Percentiles rank a stretch among this genome's conserved stretches.
phyloP scores from a whole-genome alignment of 2,329 filamentous ascomycete genomes.

The Nectriaceae sp. region DNA sequence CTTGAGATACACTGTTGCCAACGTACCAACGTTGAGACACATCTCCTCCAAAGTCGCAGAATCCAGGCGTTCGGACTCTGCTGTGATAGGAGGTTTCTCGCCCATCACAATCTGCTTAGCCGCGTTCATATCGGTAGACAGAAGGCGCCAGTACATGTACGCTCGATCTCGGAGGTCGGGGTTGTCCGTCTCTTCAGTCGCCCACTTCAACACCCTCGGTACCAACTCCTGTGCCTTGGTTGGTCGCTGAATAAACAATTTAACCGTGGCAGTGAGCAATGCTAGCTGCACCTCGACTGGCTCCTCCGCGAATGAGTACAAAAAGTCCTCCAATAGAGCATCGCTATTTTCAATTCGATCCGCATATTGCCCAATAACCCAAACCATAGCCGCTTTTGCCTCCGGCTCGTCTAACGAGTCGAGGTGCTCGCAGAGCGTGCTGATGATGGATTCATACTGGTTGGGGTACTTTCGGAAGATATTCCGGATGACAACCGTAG shows the following conservation, averaged over 20 bases:
- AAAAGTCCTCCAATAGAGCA: slow-evolving; percentile 88
- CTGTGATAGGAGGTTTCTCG: slow-evolving; percentile 93
- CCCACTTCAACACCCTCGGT: slow-evolving; percentile 95
- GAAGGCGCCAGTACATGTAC: slow-evolving; percentile 98
- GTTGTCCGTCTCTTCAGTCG: slow-evolving; percentile 98
- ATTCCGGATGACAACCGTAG: slow-evolving; percentile 96
- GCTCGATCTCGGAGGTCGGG: slow-evolving; percentile 93
- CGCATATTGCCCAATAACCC: slow-evolving; percentile 98
- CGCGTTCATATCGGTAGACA: slow-evolving; percentile 86
- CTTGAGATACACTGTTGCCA: slow-evolving; percentile 97
- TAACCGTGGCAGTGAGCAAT: slow-evolving; percentile 92
- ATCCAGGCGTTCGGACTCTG: slow-evolving; percentile 93
- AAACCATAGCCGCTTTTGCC: slow-evolving; percentile 97
- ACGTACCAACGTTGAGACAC: slow-evolving; percentile 92
- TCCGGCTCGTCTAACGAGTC: slow-evolving; percentile 97
- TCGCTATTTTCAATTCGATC: slow-evolving; percentile 97
- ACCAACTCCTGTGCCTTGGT: slow-evolving; percentile 93
- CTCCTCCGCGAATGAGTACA: slow-evolving; percentile 92
- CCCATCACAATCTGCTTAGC: slow-evolving; percentile 95
- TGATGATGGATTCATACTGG: slow-evolving; percentile 97
- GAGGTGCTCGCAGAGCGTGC: slow-evolving; percentile 91
- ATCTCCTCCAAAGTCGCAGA: slow-evolving; percentile 91
- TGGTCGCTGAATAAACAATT: slow-evolving; percentile 94
- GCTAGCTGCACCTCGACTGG: slow-evolving; percentile 94
- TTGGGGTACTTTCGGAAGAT: slow-evolving; percentile 99